Base-by-base conservation (phyloP, 208 protist genomes). In the Acanthamoeba castellanii region DNA sequence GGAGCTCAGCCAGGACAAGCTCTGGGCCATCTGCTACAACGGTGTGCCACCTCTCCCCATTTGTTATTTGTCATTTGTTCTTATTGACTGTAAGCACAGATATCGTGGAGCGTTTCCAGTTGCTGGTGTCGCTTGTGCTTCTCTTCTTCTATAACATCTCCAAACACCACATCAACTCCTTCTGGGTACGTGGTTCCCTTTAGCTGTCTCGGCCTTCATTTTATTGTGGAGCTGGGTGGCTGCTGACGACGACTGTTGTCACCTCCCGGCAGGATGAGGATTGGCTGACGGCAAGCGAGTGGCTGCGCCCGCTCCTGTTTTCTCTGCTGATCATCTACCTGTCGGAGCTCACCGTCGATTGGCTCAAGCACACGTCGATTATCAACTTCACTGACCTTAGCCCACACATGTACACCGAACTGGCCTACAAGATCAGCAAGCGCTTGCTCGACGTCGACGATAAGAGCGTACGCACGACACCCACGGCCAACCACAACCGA, bases 71-170 rank as follows among this genome's bases (percentile, higher is more conserved):
- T 47, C 4, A 47, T 47, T 47, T 47, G 45, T 47, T 47, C 8
- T 47, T 47, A 13, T 47, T 47, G 5, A 47, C 45, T 47, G 45
- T 2, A 47, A 47, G 45, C 32, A 42, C 25, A 87, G 78, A 87
- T 25, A 87, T 87, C 47, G 47, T 59, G 20, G 78, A 87, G 47
- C 37, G 78, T 20, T 87, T 87, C 78, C 78, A 87, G 78, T 52
- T 87, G 78, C 37, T 87, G 25, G 78, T 87, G 47, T 87, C 37
- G 27, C 47, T 87, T 1, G 78, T 87, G 11, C 45, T 87, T 4
- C 78, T 87, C 42, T 87, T 87, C 78, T 87, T 87, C 78, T 59
- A 87, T 30, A 87, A 87, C 30, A 87, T 87, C 45, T 18, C 37
- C 47, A 87, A 87, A 32, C 78, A 87, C 47, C 47, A 50, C 78